Evolutionary conservation across 768 basidiomycete genomes (phyloP).

Genomic region (Amanita fuliginea): DNA sequence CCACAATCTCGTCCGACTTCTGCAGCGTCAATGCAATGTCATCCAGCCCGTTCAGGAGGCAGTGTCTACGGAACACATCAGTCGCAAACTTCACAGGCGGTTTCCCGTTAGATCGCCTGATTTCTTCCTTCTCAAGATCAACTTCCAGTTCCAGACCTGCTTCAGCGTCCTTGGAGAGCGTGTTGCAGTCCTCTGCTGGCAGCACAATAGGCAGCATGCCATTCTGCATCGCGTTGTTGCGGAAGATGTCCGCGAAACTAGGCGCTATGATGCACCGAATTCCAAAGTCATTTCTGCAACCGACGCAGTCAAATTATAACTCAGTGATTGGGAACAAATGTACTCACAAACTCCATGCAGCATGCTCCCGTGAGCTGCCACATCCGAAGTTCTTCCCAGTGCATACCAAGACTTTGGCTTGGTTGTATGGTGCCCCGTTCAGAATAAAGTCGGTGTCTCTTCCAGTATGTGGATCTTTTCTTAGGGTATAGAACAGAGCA

Average conservation of each 20-base stretch:
- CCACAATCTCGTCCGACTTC: constrained; percentile 55
- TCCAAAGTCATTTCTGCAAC: constrained; percentile 71
- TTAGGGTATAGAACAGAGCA: constrained; percentile 73
- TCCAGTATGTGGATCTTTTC: constrained; percentile 71
- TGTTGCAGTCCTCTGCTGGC: constrained; percentile 57
- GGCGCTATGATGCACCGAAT: constrained; percentile 83
- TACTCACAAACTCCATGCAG: constrained; percentile 76
- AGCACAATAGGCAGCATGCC: constrained; percentile 79
- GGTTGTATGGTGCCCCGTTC: constrained; percentile 68
- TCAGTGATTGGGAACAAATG: not conserved
- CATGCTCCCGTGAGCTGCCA: constrained; percentile 85
- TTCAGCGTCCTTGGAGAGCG: constrained; percentile 68
- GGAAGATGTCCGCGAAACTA: constrained; percentile 87
- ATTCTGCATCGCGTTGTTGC: constrained; percentile 85
- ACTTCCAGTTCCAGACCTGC: constrained; percentile 70
- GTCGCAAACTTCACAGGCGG: constrained; percentile 64
- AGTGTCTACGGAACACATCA: constrained; percentile 88
- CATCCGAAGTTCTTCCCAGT: constrained; percentile 88
- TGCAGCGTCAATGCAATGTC: constrained; percentile 94
- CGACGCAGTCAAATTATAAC: constrained; percentile 1
- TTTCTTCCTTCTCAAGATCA: constrained; percentile 74
- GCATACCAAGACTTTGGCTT: constrained; percentile 72
- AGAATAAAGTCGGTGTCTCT: constrained; percentile 76
- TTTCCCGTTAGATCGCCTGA: constrained; percentile 65
- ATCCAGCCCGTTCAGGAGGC: constrained; percentile 91